phyloP scores from a whole-genome alignment of 441 rosid genomes.

The Brassica hybrid region DNA sequence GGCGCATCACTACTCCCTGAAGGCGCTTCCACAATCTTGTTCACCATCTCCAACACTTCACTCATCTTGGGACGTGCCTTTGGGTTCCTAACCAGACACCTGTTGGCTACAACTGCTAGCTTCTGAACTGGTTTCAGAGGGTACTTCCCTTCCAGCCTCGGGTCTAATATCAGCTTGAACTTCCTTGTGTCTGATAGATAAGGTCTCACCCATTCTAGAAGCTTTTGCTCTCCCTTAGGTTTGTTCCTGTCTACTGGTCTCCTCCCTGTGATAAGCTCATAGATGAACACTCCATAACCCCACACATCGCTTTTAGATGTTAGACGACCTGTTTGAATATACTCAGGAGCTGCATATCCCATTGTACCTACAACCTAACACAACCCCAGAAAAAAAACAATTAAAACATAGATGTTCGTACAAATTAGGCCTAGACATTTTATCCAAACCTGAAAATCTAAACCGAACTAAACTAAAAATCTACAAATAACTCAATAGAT shows the following conservation, averaged over 20 bases:
- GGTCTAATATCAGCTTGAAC: constrained; percentile 68
- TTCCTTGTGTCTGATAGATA: constrained; percentile 64
- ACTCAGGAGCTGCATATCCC: constrained; percentile 98
- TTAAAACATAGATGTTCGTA: not conserved
- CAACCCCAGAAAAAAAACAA: constrained; percentile 9
- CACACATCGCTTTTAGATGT: constrained; percentile 89
- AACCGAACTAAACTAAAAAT: too few species aligned
- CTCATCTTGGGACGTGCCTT: constrained; percentile 94
- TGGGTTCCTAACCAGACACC: constrained; percentile 70
- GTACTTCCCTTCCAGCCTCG: constrained; percentile 67
- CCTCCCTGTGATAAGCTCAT: constrained; percentile 90
- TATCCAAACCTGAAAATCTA: too few species aligned
- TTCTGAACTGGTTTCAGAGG: constrained; percentile 58
- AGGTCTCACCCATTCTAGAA: constrained; percentile 90
- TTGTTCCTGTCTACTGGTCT: constrained; percentile 80
- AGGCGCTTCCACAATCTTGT: constrained; percentile 52
- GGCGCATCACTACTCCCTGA: constrained; percentile 42
- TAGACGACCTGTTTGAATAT: constrained; percentile 85
- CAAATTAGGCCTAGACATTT: not conserved
- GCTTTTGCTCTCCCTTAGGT: constrained; percentile 85
- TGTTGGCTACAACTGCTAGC: constrained; percentile 77
- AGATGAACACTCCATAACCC: constrained; percentile 95
- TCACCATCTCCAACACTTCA: constrained; percentile 82
- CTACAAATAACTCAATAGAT: too few species aligned
- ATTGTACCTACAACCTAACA: constrained; percentile 91